phyloP scores from a whole-genome alignment of 441 rosid species.

The Jatropha multifida region DNA sequence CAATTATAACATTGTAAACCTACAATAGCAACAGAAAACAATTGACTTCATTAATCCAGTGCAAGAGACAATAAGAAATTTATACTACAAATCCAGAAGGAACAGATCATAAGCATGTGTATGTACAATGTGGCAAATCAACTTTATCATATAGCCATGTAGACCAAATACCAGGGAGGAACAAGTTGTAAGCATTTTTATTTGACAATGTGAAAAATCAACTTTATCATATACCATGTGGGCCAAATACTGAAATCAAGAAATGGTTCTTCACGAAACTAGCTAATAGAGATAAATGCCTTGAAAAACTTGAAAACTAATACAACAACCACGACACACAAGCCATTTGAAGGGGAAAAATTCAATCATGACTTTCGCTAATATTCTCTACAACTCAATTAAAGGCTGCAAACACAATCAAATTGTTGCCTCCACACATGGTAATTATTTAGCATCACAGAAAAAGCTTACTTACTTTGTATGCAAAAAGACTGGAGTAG shows the following conservation, averaged over 20 bases:
- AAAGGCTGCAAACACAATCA: background rate
- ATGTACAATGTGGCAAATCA: too few species aligned
- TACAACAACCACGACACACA: background rate
- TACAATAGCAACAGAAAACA: background rate
- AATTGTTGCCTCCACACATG: background rate
- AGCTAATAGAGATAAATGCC: background rate
- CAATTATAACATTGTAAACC: background rate
- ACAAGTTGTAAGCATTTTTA: too few species aligned
- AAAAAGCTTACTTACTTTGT: constrained; percentile 55
- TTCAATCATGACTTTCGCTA: background rate
- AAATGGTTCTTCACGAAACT: background rate
- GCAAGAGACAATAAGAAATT: background rate
- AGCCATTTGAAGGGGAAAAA: background rate
- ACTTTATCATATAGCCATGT: too few species aligned
- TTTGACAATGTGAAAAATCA: too few species aligned
- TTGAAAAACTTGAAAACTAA: background rate
- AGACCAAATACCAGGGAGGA: background rate
- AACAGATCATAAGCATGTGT: too few species aligned
- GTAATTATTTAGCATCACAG: background rate
- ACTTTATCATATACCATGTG: too few species aligned
- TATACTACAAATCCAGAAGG: background rate
- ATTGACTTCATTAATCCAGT: background rate
- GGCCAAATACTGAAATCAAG: background rate
- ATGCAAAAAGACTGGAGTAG: constrained; percentile 75
- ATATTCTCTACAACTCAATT: background rate